Evolutionary conservation across 163 green algal genomes (phyloP).

Genomic region (Coccomyxa subellipsoidea): DNA sequence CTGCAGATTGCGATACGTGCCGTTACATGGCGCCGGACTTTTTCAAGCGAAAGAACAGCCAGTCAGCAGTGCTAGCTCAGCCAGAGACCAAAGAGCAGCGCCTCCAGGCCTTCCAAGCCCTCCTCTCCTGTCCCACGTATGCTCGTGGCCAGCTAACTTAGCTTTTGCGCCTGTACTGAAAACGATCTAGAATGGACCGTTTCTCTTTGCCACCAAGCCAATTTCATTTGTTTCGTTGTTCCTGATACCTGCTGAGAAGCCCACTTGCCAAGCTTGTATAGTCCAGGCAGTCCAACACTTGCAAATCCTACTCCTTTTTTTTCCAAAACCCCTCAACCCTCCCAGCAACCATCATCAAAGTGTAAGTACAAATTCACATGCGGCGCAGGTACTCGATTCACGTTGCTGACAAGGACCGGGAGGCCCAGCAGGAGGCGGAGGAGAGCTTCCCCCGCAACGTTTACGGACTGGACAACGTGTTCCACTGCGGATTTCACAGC

Average conservation of each 20-base stretch:
- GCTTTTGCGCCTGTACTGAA: no score
- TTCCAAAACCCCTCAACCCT: background rate
- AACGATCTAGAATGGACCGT: no score
- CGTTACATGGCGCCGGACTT: slow-evolving; percentile 69
- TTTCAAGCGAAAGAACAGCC: slow-evolving; percentile 40
- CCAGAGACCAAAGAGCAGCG: slow-evolving; percentile 38
- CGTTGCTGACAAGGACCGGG: slow-evolving; percentile 4
- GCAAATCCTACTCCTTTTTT: background rate
- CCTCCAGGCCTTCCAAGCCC: slow-evolving; percentile 54
- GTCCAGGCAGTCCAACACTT: background rate
- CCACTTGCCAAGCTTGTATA: no score
- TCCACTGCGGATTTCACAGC: slow-evolving; percentile 15
- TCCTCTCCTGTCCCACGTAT: slow-evolving; percentile 71
- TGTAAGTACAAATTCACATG: background rate
- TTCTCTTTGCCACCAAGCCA: no score
- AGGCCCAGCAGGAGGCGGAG: slow-evolving; percentile 23
- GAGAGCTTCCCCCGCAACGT: slow-evolving; percentile 35
- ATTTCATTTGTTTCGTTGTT: no score
- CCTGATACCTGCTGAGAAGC: no score
- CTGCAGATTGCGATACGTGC: slow-evolving; percentile 76
- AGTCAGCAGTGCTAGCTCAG: slow-evolving; percentile 59
- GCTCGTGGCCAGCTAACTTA: no score
- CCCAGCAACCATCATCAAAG: background rate
- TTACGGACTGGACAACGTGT: slow-evolving; percentile 16
- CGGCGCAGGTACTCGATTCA: slow-evolving; percentile 48